Base-by-base conservation (phyloP, 768 basidiomycete species). In the Lyophyllum atratum region DNA sequence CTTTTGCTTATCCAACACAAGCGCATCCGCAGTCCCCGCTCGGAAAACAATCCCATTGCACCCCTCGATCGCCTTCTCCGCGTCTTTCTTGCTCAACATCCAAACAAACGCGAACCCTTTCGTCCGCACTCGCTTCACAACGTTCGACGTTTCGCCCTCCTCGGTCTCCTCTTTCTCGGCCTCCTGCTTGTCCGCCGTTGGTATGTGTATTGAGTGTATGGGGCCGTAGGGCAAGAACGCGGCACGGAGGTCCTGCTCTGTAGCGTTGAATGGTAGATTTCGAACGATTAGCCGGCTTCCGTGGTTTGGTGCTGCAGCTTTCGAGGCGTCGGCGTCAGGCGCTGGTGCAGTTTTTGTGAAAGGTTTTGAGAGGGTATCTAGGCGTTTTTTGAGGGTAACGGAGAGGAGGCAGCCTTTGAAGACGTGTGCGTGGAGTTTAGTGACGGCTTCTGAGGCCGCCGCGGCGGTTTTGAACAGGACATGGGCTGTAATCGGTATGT, bases 21-120 rank as follows among this genome's bases (percentile, higher is more conserved):
- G 67, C 11, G 72, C 66, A 56, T 80, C 76, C 0, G 87, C 87
- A 45, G 83, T 76, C 3, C 90, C 91, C 25, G 84, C 82, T 21
- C 81, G 77, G 17, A 93, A 74, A 10, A 78, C 80, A 68, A 82
- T 85, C 17, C 91, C 92, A 65, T 96, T 96, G 59, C 91, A 86
- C 12, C 78, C 84, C 64, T 86, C 85, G 56, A 96, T 78, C 0
- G 93, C 95, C 50, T 77, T 76, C 68, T 95, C 90, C 9, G 93
- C 95, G 65, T 95, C 91, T 55, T 87, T 88, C 68, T 83, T 86
- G 66, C 85, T 85, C 61, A 94, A 71, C 84, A 93, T 94, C 93
- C 94, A 96, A 10, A 98, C 87, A 65, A 98, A 98, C 0, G 94
- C 96, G 63, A 96, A 98, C 0, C 95, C 94, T 63, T 89, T 87